These are phyloP conservation scores for Alternaria sp. DNA, from an alignment of 2,329 filamentous ascomycete species.

Conservation along the genomic window DNA sequence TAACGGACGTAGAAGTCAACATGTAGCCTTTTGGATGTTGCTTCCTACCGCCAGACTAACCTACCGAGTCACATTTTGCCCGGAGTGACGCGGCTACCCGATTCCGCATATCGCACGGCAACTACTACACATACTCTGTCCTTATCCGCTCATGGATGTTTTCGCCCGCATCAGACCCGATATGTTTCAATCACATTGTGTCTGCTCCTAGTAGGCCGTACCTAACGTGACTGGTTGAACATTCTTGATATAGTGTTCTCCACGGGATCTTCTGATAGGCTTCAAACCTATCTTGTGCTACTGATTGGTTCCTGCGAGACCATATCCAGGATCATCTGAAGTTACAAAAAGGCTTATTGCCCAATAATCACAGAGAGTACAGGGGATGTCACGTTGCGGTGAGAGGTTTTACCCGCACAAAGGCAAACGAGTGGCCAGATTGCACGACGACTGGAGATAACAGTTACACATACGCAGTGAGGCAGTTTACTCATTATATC, in stretches of 20 bases:
- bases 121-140: neutral
- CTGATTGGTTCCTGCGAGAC: too few species aligned
- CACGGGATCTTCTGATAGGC: neutral
- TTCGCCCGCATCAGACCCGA: neutral
- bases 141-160: neutral
- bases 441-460: neutral
- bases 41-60: neutral
- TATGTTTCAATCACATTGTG: neutral
- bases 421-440: neutral
- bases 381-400: neutral
- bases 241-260: neutral
- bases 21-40: neutral
- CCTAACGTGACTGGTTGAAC: neutral
- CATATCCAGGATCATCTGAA: neutral
- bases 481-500: too few species aligned
- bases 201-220: neutral
- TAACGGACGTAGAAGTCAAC: neutral
- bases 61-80: neutral
- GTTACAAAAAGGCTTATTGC: neutral
- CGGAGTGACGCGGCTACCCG: neutral
- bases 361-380: too few species aligned
- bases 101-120: neutral
- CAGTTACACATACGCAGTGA: neutral
- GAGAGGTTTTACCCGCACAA: neutral
- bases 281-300: too few species aligned